Evolutionary conservation across 805 yeast genomes (phyloP).

Genomic region (Starmerella riodocensis): DNA sequence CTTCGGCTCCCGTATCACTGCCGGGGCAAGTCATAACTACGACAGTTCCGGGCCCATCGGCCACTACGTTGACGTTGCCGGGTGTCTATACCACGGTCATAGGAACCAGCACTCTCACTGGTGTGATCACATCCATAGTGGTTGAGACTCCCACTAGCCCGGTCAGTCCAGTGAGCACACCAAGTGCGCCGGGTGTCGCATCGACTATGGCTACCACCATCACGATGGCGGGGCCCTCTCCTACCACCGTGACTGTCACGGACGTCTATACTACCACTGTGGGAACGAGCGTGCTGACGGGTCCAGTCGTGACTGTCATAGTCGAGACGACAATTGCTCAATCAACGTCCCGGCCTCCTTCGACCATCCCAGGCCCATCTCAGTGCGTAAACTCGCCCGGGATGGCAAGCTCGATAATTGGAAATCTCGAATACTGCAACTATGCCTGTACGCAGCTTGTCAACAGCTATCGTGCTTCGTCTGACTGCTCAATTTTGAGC

Average conservation of each 20-base stretch:
- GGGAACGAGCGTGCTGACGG: not conserved
- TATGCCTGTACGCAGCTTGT: not conserved
- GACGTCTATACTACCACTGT: not conserved
- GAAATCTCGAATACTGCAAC: not conserved
- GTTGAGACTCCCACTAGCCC: not conserved
- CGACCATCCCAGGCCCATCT: not conserved
- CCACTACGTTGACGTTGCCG: constrained; percentile 5
- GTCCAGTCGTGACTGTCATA: not conserved
- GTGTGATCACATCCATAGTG: not conserved
- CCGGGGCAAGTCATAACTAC: too few species aligned
- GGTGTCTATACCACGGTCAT: constrained; percentile 9
- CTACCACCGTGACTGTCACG: not conserved
- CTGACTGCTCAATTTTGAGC: not conserved
- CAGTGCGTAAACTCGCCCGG: not conserved
- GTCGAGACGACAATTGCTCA: too few species aligned
- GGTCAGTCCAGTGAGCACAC: not conserved
- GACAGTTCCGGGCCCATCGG: too few species aligned
- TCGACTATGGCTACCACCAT: not conserved
- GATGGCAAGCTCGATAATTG: not conserved
- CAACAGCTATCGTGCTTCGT: not conserved
- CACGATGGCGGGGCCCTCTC: not conserved
- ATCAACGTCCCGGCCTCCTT: too few species aligned
- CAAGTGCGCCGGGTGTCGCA: not conserved
- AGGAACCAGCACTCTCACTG: not conserved
- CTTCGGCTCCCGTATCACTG: too few species aligned